phyloP scores from a whole-genome alignment of 2,329 filamentous ascomycete genomes.

The Gyromitra esculenta region DNA sequence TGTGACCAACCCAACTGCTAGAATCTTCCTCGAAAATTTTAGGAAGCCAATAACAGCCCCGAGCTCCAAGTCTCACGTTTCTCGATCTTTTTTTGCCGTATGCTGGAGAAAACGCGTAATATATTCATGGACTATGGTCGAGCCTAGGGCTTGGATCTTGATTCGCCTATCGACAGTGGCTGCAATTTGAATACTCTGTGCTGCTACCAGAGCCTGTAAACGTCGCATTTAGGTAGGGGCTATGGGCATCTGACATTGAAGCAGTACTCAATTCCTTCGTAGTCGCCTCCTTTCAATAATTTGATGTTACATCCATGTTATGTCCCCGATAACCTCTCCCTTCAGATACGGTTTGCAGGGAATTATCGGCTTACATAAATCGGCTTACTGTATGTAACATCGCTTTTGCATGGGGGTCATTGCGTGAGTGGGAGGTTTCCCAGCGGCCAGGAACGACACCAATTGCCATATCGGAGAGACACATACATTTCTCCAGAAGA shows the following conservation, averaged over 20 bases:
- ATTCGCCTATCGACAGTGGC: slow-evolving; percentile 9
- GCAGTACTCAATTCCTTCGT: neutral
- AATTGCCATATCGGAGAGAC: slow-evolving; percentile 3
- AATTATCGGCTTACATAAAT: slow-evolving; percentile 37
- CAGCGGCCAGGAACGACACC: slow-evolving; percentile 22
- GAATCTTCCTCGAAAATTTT: too few species aligned
- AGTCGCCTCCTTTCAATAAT: neutral
- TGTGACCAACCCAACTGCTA: too few species aligned
- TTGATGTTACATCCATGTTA: neutral
- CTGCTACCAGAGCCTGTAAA: neutral
- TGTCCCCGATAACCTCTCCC: neutral
- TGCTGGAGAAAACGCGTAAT: slow-evolving; percentile 13
- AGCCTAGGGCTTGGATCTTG: slow-evolving; percentile 6
- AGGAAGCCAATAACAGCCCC: too few species aligned
- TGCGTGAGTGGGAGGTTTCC: slow-evolving; percentile 10
- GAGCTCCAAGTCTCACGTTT: too few species aligned
- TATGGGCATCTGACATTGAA: slow-evolving; percentile 6
- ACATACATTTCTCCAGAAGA: slow-evolving; percentile 2
- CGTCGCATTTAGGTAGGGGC: neutral
- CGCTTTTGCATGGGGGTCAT: slow-evolving; percentile 20
- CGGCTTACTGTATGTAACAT: slow-evolving; percentile 18
- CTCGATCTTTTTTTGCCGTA: too few species aligned
- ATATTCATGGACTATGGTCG: neutral
- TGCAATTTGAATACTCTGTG: slow-evolving; percentile 11
- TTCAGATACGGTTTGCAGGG: slow-evolving; percentile 14